Evolutionary conservation across 1,139 yeast genomes (phyloP).

Genomic region (Blastobotrys illinoisensis): DNA sequence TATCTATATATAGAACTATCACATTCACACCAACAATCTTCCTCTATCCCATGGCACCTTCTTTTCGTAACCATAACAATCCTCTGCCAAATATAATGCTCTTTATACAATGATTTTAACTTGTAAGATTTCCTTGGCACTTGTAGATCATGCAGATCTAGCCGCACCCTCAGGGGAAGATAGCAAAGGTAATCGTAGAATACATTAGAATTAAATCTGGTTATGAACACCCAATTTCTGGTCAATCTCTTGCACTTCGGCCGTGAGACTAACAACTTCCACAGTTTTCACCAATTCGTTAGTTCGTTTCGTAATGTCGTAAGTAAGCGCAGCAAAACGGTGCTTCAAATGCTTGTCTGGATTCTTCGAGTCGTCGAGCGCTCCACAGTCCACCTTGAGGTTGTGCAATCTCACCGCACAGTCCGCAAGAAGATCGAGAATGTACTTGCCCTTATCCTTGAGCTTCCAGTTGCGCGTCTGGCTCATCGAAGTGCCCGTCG

Average conservation of each 20-base stretch:
- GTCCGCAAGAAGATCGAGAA: slow-evolving; percentile 77
- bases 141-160: background rate
- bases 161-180: background rate
- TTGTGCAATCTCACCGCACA: slow-evolving; percentile 66
- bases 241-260: slow-evolving; percentile 50
- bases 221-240: slow-evolving; percentile 15
- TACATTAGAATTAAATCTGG: slow-evolving; percentile 2
- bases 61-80: too few species aligned
- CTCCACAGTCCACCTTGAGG: slow-evolving; percentile 28
- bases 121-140: too few species aligned
- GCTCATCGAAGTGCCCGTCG: slow-evolving; percentile 82
- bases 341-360: slow-evolving; percentile 91
- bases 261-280: slow-evolving; percentile 86
- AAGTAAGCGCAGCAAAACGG: slow-evolving; percentile 90
- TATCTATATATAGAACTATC: background rate
- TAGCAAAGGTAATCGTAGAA: background rate
- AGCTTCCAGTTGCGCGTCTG: slow-evolving; percentile 72
- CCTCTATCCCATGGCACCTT: too few species aligned
- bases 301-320: slow-evolving; percentile 93
- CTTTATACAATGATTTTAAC: too few species aligned
- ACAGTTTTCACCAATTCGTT: slow-evolving; percentile 93
- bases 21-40: too few species aligned
- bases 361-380: slow-evolving; percentile 46
- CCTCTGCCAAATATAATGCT: too few species aligned
- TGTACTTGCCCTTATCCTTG: slow-evolving; percentile 89